Conservation (phyloP, 1,284 basidiomycete genomes). For the Paramarasmius palmivorus region DNA sequence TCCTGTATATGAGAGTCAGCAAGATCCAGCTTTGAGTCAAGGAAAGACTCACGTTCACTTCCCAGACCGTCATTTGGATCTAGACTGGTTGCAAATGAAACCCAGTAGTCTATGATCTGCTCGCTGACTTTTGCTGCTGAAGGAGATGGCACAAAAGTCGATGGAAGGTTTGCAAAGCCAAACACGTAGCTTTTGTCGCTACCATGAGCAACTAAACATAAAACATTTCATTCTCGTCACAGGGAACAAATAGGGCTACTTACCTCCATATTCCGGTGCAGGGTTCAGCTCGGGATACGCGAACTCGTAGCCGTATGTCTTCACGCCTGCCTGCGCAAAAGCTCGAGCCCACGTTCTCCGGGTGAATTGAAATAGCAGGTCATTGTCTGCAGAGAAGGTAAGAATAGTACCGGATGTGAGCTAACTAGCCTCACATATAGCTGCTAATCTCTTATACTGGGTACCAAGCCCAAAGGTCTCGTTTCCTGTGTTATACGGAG, state of each 20-base stretch:
- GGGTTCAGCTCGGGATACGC: constrained; percentile 37
- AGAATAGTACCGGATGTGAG: no score
- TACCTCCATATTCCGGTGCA: constrained; percentile 32
- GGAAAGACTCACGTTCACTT: no score
- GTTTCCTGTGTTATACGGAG: constrained; percentile 31
- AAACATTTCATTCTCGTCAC: background rate
- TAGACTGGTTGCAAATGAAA: no score
- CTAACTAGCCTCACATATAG: constrained; percentile 18
- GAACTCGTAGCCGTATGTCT: constrained; percentile 49
- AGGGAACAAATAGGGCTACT: no score
- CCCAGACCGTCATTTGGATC: no score
- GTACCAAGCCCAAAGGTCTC: constrained; percentile 29
- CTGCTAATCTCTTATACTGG: constrained; percentile 28
- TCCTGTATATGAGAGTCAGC: no score
- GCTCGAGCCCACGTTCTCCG: constrained; percentile 42
- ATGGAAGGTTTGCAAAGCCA: no score
- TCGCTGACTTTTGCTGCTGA: no score
- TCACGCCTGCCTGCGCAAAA: constrained; percentile 36
- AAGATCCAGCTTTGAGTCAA: no score
- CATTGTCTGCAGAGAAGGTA: constrained; percentile 31
- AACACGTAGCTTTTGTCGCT: no score
- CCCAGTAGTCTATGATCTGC: no score
- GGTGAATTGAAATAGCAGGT: constrained; percentile 41
- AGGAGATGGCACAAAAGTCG: no score
- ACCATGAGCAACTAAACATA: background rate